Percentiles rank a stretch among this genome's conserved stretches.
These are phyloP conservation scores for Trichoderma endophyticum DNA, from an alignment of 2,329 filamentous ascomycete species.

Conservation along the genomic window DNA sequence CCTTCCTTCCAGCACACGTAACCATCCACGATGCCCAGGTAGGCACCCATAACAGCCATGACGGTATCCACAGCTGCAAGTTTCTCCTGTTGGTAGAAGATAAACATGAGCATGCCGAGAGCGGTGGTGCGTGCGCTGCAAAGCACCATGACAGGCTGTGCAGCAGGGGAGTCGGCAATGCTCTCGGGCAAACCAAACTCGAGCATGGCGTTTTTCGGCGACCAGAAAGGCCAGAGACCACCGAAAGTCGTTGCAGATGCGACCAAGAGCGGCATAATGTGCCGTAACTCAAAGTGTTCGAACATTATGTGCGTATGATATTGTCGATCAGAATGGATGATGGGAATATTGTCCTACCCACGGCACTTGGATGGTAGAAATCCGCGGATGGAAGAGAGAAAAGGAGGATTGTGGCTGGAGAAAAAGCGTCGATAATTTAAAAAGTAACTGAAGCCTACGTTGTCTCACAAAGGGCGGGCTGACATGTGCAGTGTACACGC, in stretches of 20 bases:
- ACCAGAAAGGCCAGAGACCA: slow-evolving; percentile 20
- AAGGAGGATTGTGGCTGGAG: neutral
- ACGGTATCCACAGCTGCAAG: slow-evolving; percentile 15
- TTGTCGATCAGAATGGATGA: neutral
- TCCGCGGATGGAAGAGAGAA: neutral
- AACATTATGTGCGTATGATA: slow-evolving; percentile 1
- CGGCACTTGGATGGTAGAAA: too few relatives aligned
- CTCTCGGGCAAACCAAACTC: slow-evolving; percentile 18
- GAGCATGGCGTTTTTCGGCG: slow-evolving; percentile 17
- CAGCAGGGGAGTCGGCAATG: slow-evolving; percentile 8
- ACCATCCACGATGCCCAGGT: slow-evolving; percentile 17
- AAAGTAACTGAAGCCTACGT: neutral
- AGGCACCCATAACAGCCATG: slow-evolving; percentile 18
- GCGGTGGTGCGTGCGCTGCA: slow-evolving; percentile 14
- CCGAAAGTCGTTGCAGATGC: slow-evolving; percentile 18
- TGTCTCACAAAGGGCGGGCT: neutral
- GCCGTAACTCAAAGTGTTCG: slow-evolving; percentile 10
- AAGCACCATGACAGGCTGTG: slow-evolving; percentile 18
- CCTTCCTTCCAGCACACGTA: slow-evolving; percentile 20
- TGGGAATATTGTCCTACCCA: neutral
- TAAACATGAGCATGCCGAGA: slow-evolving; percentile 17
- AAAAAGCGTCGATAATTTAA: neutral
- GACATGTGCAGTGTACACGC: neutral
- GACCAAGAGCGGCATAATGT: slow-evolving; percentile 15
- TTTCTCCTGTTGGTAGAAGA: slow-evolving; percentile 16